Conservation (phyloP, 148 eudicot species). For the Camellia granthamiana region DNA sequence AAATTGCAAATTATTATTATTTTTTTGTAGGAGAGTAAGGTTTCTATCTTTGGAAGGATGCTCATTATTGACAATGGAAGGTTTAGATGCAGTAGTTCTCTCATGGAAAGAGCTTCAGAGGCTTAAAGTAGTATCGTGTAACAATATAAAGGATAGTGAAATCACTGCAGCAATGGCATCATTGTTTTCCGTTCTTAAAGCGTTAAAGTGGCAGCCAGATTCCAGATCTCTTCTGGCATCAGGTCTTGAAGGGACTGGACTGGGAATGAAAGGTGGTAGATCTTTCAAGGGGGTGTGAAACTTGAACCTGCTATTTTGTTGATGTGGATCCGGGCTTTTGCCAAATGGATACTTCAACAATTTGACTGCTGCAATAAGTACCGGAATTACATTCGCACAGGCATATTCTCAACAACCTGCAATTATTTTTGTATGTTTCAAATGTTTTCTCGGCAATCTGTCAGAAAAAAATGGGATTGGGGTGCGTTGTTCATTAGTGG, state of each 20-base stretch:
- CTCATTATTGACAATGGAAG: conserved; percentile 70
- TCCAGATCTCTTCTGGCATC: conserved; percentile 66
- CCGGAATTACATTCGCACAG: conserved; percentile 8
- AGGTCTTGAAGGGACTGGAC: conserved; percentile 75
- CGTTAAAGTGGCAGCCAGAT: conserved; percentile 93
- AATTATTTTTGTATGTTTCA: conserved; percentile 8
- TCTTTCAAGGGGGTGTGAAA: conserved; percentile 64
- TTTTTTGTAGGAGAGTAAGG: conserved; percentile 53
- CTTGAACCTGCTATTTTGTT: conserved; percentile 18
- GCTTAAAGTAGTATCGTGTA: conserved; percentile 84
- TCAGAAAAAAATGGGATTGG: conserved; percentile 6
- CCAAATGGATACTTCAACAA: conserved; percentile 17
- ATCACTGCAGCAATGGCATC: conserved; percentile 74
- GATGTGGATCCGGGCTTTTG: conserved; percentile 24
- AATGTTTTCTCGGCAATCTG: conserved; percentile 27
- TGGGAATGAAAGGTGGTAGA: conserved; percentile 84
- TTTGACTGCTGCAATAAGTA: conserved; percentile 17
- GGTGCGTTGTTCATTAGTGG: background rate
- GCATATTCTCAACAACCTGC: background rate
- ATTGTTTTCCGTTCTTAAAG: conserved; percentile 73
- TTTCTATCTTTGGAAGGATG: conserved; percentile 84
- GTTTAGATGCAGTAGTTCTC: conserved; percentile 74
- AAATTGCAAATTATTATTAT: no score
- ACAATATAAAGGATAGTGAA: conserved; percentile 74
- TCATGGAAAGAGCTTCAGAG: conserved; percentile 71